Base-by-base conservation (phyloP, 1,139 yeast species). In the Zygotorulaspora mrakii region DNA sequence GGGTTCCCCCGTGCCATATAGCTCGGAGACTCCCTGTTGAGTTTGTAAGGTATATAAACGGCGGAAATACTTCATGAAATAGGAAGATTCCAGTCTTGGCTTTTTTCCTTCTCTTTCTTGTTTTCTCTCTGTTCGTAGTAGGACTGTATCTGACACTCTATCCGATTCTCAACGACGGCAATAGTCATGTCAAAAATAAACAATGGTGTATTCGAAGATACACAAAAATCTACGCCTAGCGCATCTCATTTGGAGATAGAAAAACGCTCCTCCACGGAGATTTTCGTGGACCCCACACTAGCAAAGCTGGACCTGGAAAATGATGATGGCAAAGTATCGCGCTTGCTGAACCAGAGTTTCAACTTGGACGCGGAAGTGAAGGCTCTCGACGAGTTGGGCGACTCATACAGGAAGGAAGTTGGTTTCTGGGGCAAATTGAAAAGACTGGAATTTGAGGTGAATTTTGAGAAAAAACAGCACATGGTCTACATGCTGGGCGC, bases 401-500 rank as follows among this genome's bases (percentile, higher is more conserved):
- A 45, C n/a, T 32, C 48, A 4, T 52, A 46, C 45, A 52, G 53
- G 37, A 31, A 37, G 1, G 38, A 48, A 13, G 49, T 53, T 39
- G 41, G 56, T 1, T 45, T 45, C 37, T 49, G 51, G 41, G 49
- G 47, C 27, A 48, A 52, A 20, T 9, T 55, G 33, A 17, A 45
- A 12, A 37, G 48, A 5, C 34, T 55, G 5, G 57, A 54, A 28
- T 33, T 42, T 23, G 60, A 54, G 35, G 43, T 50, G n/a, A 37
- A 53, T 38, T 76, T 75, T 55, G 50, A 68, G 37, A 64, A 71
- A 48, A 72, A 71, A 44, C 60, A 53, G 22, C 55, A 69, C 48
- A 73, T 76, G 73, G 73, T 71, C 16, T 59, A 59, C 45, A 61
- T 74, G 46, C 56, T 75, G 42, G 80, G 77, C 13, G 56, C 54